Conservation (phyloP, 2,329 filamentous ascomycete species). For the Pseudopyricularia cyperi region DNA sequence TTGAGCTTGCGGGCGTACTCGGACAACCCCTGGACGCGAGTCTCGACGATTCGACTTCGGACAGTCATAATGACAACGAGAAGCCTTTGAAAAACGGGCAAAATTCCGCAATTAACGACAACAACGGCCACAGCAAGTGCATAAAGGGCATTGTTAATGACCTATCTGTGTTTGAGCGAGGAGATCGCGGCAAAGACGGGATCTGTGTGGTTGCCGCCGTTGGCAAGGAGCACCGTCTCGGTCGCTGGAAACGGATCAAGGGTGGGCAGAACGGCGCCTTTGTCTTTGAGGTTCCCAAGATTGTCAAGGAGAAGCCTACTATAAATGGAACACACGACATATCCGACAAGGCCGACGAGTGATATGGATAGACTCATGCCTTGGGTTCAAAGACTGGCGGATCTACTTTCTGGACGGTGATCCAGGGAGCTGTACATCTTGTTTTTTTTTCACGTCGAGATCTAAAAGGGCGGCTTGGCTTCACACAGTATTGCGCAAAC, state of each 20-base stretch:
- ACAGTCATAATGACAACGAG: constrained; percentile 8
- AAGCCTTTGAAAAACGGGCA: background rate
- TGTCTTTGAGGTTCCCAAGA: constrained; percentile 65
- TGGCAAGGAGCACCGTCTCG: constrained; percentile 75
- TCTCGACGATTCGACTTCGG: constrained; percentile 6
- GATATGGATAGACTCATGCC: background rate
- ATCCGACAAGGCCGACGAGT: background rate
- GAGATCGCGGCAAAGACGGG: constrained; percentile 62
- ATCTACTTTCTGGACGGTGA: background rate
- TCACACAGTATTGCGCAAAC: background rate
- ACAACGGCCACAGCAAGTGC: constrained; percentile 6
- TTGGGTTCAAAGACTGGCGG: background rate
- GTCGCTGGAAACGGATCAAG: constrained; percentile 58
- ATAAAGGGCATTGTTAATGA: constrained; percentile 78
- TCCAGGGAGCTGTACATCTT: background rate
- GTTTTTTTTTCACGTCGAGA: background rate
- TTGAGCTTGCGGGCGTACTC: constrained; percentile 60
- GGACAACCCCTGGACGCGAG: constrained; percentile 23
- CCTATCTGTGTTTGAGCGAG: constrained; percentile 74
- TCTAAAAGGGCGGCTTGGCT: background rate
- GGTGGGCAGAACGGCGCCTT: constrained; percentile 71
- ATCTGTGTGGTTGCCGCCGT: constrained; percentile 77
- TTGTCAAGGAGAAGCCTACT: constrained; percentile 9
- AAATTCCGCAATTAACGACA: background rate
- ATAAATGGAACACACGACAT: background rate